phyloP scores from a whole-genome alignment of 371 early-diverging fungal genomes.

The Rhizopus microsporus region DNA sequence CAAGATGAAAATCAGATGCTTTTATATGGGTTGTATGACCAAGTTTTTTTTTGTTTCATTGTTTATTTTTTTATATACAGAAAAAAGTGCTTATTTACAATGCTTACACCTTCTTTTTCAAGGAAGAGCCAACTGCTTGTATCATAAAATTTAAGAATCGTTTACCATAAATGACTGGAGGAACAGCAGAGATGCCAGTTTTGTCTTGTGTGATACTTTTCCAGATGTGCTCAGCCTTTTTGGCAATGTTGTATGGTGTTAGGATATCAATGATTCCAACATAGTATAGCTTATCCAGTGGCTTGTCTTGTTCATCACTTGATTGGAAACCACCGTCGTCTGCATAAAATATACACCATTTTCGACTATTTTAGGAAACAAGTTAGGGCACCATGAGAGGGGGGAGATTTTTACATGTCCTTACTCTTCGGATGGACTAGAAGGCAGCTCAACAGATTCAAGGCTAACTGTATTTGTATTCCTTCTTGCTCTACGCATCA shows the following conservation, averaged over 20 bases:
- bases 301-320: slow-evolving; percentile 68
- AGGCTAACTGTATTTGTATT: slow-evolving; percentile 66
- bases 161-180: slow-evolving; percentile 80
- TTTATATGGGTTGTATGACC: no score
- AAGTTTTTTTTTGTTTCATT: no score
- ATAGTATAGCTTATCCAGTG: slow-evolving; percentile 78
- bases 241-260: slow-evolving; percentile 84
- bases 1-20: neutral
- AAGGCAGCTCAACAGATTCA: slow-evolving; percentile 46
- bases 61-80: no score
- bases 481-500: slow-evolving; percentile 64
- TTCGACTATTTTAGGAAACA: slow-evolving; percentile 33
- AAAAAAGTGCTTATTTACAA: neutral
- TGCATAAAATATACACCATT: slow-evolving; percentile 76
- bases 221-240: slow-evolving; percentile 83
- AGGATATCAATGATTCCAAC: slow-evolving; percentile 95
- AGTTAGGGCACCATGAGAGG: neutral
- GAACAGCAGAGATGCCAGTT: slow-evolving; percentile 82
- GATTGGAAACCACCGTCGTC: slow-evolving; percentile 88
- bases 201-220: slow-evolving; percentile 78
- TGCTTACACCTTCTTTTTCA: neutral
- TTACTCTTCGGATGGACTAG: slow-evolving; percentile 45
- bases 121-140: slow-evolving; percentile 21
- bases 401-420: slow-evolving; percentile 1
- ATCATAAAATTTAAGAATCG: slow-evolving; percentile 88